Conservation (phyloP, 2,329 filamentous ascomycete genomes). For the Eurotiales sp. region DNA sequence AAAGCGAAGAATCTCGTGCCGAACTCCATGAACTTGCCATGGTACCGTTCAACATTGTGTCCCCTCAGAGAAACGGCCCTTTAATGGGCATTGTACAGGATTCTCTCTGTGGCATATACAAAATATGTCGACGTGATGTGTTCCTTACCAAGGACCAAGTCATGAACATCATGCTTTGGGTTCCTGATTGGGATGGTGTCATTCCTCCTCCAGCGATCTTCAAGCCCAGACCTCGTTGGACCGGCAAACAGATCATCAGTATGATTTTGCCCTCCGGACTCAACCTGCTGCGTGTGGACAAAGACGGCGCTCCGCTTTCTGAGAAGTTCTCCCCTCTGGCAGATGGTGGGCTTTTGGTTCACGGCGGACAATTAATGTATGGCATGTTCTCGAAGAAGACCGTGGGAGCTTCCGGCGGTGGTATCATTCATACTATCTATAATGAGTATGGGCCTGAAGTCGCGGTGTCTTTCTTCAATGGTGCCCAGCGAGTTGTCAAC, state of each 20-base stretch:
- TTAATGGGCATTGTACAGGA: slow-evolving; percentile 99
- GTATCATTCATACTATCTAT: slow-evolving; percentile 93
- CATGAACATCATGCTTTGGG: slow-evolving; percentile 97
- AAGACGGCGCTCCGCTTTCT: slow-evolving; percentile 55
- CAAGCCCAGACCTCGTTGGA: slow-evolving; percentile 91
- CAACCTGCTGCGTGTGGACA: slow-evolving; percentile 66
- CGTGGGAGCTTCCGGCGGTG: slow-evolving; percentile 82
- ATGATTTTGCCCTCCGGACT: slow-evolving; percentile 85
- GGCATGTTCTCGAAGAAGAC: slow-evolving; percentile 91
- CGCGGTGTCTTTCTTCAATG: slow-evolving; percentile 93
- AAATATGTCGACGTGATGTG: slow-evolving; percentile 87
- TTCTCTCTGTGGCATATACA: slow-evolving; percentile 93
- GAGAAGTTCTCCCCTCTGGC: slow-evolving; percentile 59
- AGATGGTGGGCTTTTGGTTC: slow-evolving; percentile 77
- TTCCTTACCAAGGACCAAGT: slow-evolving; percentile 88
- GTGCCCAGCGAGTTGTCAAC: slow-evolving; percentile 88
- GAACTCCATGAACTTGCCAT: slow-evolving; percentile 93
- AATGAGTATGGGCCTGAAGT: slow-evolving; percentile 86
- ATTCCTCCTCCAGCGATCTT: slow-evolving; percentile 91
- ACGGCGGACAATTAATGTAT: slow-evolving; percentile 83
- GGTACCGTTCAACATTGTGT: slow-evolving; percentile 98
- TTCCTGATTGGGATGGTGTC: slow-evolving; percentile 94
- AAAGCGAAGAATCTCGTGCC: slow-evolving; percentile 92
- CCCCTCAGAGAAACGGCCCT: slow-evolving; percentile 91
- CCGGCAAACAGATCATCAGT: slow-evolving; percentile 95